Evolutionary conservation across 108 stramenopile genomes (phyloP), one percentile per base, ranked within the genome.

Genomic region (Nitzschia putrida): DNA sequence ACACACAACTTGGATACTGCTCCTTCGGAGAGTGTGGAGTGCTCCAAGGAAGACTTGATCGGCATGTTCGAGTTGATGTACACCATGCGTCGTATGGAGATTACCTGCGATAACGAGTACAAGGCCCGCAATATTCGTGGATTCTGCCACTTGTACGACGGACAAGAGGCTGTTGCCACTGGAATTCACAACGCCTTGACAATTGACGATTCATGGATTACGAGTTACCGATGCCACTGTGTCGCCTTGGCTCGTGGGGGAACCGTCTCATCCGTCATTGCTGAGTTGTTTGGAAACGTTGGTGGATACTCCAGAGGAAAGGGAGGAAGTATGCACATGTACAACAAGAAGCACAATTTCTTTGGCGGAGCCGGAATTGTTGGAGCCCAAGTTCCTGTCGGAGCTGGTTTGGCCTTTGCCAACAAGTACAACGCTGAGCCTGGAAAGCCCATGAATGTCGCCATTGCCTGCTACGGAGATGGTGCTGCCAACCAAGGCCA

Each of bases 401-500:
- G 99, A 24, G 80, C 95, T 12, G 99, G 99, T 29, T 79, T 98
- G 61, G 98, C 97, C 22, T 99, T 99, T 77, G 96, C 96, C 41
- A 84, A 96, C 79, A 95, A 98, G 84, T 99, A 99, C 96, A 91
- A 93, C 51, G 89, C 97, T 51, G 87, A 91, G 29, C 83, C 90
- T 0, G 97, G 95, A 8, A 92, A 97, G 63, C 78, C 83, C 20
- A 97, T 97, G 91, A 94, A 97, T 38, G 93, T 98, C 18, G 96
- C 98, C 66, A 85, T 99, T 72, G 96, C 93, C n/a, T 95, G 95
- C 64, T 99, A 97, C 73, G 99, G 99, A 40, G 99, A 99, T 69
- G 99, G 99, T 50, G 97, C 98, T 20, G 99, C 99, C 76, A 99
- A 99, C 84, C 99, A 99, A 88, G 99, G 99, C 57, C 99, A 99